phyloP scores from a whole-genome alignment of 202 grass and related monocot species.

The Brachypodium distachyon region DNA sequence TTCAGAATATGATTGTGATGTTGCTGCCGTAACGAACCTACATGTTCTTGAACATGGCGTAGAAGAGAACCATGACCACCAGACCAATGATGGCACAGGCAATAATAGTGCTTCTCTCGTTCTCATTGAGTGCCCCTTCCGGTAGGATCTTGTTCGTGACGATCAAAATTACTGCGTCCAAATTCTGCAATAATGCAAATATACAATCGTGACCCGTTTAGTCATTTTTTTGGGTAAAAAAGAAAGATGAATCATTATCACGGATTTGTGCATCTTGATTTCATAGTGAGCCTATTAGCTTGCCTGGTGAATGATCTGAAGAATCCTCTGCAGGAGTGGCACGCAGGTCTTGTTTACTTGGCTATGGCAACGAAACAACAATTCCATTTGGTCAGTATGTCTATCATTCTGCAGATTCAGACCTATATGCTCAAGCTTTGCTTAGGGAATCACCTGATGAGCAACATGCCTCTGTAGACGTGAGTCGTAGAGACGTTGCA shows the following conservation, averaged over 20 bases:
- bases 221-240: background rate
- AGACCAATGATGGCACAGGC: constrained; percentile 34
- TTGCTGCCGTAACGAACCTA: background rate
- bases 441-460: no score
- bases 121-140: constrained; percentile 34
- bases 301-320: constrained; percentile 35
- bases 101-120: constrained; percentile 20
- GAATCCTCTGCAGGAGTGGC: constrained; percentile 27
- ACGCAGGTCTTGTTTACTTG: constrained; percentile 28
- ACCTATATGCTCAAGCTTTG: no score
- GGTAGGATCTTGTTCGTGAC: constrained; percentile 50
- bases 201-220: background rate
- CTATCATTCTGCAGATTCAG: background rate
- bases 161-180: constrained; percentile 34
- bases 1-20: background rate
- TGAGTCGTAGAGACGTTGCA: constrained; percentile 40
- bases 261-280: background rate
- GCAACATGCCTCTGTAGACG: constrained; percentile 44
- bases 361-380: background rate
- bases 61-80: constrained; percentile 35
- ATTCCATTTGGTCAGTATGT: background rate
- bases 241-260: background rate
- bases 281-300: background rate
- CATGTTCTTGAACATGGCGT: constrained; percentile 41
- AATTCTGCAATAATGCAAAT: constrained; percentile 34